Conservation (phyloP, 73 alveolate genomes). For the Blepharisma japonicum region DNA sequence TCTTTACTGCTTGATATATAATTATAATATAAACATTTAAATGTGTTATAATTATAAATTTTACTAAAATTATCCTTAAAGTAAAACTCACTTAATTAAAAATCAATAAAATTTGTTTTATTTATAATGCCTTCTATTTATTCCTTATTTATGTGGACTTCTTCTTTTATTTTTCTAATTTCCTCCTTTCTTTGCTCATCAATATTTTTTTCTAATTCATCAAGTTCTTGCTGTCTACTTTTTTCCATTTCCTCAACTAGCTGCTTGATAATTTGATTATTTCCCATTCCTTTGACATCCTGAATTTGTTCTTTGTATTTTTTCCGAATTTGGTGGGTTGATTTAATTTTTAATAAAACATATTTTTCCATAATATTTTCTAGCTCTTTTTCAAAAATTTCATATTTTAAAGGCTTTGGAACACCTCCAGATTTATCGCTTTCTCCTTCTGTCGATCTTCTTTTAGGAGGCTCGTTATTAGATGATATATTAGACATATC, state of each 20-base stretch:
- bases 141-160: neutral
- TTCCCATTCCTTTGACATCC: slow-evolving; percentile 15
- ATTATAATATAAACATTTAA: too few species aligned
- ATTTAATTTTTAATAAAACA: neutral
- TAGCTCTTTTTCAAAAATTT: slow-evolving; percentile 13
- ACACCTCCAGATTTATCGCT: slow-evolving; percentile 26
- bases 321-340: neutral
- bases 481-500: too few species aligned
- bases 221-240: neutral
- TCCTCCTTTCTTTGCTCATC: slow-evolving; percentile 14
- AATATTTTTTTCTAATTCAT: neutral
- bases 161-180: neutral
- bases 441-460: slow-evolving; percentile 26
- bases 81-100: too few species aligned
- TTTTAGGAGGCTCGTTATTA: neutral
- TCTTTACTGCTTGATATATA: too few species aligned
- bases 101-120: too few species aligned
- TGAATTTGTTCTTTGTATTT: slow-evolving; percentile 7
- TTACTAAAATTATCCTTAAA: too few species aligned
- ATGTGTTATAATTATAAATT: too few species aligned
- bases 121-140: too few species aligned
- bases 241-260: neutral
- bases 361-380: slow-evolving; percentile 24
- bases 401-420: neutral
- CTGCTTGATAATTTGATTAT: neutral